Conservation (phyloP, 148 eudicot species). For the Amaranthus palmeri region DNA sequence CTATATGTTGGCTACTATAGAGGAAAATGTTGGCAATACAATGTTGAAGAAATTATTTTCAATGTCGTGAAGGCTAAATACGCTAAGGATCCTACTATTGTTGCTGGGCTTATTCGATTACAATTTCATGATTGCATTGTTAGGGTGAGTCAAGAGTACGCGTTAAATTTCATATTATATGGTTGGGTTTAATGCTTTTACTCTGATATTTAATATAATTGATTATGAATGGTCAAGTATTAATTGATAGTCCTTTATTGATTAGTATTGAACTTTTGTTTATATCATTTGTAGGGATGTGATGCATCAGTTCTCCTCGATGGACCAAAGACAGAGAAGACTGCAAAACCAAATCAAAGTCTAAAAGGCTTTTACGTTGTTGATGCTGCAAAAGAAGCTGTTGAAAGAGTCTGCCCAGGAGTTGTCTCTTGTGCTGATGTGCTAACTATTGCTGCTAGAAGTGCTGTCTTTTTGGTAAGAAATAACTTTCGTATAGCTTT, state of each 20-base stretch:
- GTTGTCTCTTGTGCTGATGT: slow-evolving; percentile 64
- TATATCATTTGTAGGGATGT: slow-evolving; percentile 41
- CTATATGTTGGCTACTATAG: slow-evolving; percentile 39
- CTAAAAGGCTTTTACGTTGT: slow-evolving; percentile 44
- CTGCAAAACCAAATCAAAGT: slow-evolving; percentile 38
- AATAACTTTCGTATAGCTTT: background rate
- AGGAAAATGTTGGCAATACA: slow-evolving; percentile 38
- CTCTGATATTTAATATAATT: no score
- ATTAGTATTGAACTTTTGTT: background rate
- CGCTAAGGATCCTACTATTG: slow-evolving; percentile 26
- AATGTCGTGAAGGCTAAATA: slow-evolving; percentile 22
- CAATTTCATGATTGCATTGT: slow-evolving; percentile 64
- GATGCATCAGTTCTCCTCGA: slow-evolving; percentile 62
- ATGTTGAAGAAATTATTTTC: slow-evolving; percentile 41
- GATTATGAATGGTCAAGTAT: no score
- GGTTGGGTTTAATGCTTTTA: no score
- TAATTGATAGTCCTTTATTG: background rate
- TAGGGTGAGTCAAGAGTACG: slow-evolving; percentile 26
- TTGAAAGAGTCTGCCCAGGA: slow-evolving; percentile 46
- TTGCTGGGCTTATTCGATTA: slow-evolving; percentile 44
- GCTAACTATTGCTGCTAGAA: slow-evolving; percentile 49
- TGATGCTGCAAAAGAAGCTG: slow-evolving; percentile 40
- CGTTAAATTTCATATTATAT: no score
- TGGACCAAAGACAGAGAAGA: slow-evolving; percentile 46
- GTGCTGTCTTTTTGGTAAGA: slow-evolving; percentile 42